Conservation (phyloP, 768 basidiomycete species). For the Mycena polygramma region DNA sequence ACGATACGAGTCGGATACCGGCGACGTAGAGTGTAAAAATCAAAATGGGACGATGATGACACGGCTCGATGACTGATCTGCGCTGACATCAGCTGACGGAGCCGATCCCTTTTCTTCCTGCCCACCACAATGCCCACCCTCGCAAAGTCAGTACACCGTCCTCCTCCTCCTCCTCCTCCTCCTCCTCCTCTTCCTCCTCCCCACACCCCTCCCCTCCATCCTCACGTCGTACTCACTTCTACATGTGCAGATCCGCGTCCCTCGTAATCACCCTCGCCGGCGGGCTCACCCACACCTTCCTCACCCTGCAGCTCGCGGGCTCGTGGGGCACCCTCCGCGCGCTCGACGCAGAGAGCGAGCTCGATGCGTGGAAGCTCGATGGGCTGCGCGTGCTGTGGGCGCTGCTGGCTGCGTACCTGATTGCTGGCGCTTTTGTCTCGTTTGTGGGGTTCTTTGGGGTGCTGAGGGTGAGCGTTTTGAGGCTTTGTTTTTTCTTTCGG, state of each 20-base stretch:
- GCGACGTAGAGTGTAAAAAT: too few relatives aligned
- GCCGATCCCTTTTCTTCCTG: too few relatives aligned
- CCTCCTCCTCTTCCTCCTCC: too few relatives aligned
- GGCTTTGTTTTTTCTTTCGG: not conserved
- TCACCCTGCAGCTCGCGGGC: constrained; percentile 53
- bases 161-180: too few relatives aligned
- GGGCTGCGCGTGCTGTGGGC: constrained; percentile 69
- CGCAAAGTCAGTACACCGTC: too few relatives aligned
- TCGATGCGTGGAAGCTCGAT: constrained; percentile 57
- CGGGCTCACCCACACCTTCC: constrained; percentile 48
- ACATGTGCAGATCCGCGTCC: not conserved
- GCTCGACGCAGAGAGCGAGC: constrained; percentile 63
- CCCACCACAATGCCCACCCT: too few relatives aligned
- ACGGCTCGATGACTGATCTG: too few relatives aligned
- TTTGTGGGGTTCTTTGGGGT: constrained; percentile 78
- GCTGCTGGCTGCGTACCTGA: constrained; percentile 76
- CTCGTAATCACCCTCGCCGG: constrained; percentile 37
- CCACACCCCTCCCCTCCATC: not conserved
- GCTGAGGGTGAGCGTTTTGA: constrained; percentile 64
- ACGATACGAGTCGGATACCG: too few relatives aligned
- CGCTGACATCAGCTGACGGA: too few relatives aligned
- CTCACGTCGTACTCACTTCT: not conserved
- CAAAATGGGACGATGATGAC: too few relatives aligned
- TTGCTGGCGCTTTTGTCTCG: constrained; percentile 73
- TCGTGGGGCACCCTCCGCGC: constrained; percentile 53